Percentiles rank a stretch among this genome's conserved stretches.
Conservation (phyloP, 805 yeast genomes). For the Saccharomycopsis javanensis region DNA sequence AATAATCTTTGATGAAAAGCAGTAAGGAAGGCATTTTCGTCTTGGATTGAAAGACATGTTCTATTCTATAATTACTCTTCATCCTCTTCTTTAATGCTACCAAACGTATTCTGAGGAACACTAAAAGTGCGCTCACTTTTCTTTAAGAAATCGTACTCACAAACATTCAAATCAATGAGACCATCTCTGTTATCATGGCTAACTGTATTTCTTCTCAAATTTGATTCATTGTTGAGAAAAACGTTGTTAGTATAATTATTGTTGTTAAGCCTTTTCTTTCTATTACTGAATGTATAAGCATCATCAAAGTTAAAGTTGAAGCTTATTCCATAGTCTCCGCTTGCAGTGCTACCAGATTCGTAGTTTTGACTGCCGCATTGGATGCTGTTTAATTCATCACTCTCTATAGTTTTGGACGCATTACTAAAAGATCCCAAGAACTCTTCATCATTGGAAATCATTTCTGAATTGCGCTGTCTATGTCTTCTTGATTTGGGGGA, state of each 20-base stretch:
- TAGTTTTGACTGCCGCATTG: background rate
- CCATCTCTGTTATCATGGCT: background rate
- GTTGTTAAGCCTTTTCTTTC: background rate
- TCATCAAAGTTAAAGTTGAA: background rate
- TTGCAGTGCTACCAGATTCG: background rate
- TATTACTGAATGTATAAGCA: background rate
- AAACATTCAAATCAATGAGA: background rate
- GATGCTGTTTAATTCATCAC: background rate
- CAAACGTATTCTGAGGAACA: background rate
- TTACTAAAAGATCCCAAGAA: background rate
- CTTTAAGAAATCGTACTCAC: background rate
- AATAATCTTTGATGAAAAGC: no score
- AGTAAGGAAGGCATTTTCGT: no score
- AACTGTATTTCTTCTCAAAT: background rate
- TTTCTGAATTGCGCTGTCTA: background rate
- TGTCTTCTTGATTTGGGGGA: background rate
- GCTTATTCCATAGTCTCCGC: background rate
- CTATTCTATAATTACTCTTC: background rate
- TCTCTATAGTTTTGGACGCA: background rate
- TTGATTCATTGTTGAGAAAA: background rate
- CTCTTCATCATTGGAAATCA: background rate
- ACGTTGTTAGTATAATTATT: background rate
- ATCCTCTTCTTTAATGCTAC: background rate
- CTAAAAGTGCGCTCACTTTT: background rate
- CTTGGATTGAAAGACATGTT: no score